phyloP scores from a whole-genome alignment of 2,329 filamentous ascomycete genomes.

The Atkinsonella texensis region DNA sequence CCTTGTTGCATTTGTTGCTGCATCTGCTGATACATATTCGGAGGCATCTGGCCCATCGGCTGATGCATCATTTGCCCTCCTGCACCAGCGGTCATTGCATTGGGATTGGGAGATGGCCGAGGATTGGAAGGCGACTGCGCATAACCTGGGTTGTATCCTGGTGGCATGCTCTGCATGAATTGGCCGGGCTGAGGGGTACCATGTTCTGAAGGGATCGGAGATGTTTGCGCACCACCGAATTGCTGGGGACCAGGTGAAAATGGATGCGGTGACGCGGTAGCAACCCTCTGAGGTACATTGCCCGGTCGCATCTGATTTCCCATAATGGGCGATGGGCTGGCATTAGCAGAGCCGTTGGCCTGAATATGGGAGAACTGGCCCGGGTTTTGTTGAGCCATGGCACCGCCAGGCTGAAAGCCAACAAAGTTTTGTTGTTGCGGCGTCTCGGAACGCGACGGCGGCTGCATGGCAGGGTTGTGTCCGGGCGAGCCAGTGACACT shows the following conservation, averaged over 20 bases:
- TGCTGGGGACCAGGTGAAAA: conserved; percentile 70
- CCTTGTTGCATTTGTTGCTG: conserved; percentile 28
- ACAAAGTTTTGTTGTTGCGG: conserved; percentile 67
- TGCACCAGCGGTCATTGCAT: conserved; percentile 29
- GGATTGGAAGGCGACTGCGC: conserved; percentile 43
- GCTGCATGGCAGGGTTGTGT: conserved; percentile 60
- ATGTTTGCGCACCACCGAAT: conserved; percentile 54
- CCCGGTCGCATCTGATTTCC: conserved; percentile 63
- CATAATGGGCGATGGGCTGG: conserved; percentile 89
- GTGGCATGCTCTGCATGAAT: conserved; percentile 52
- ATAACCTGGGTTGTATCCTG: conserved; percentile 47
- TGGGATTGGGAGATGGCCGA: conserved; percentile 42
- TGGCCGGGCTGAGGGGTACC: conserved; percentile 62
- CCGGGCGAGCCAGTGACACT: conserved; percentile 72
- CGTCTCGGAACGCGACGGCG: conserved; percentile 82
- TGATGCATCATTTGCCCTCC: conserved; percentile 42
- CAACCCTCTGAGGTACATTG: conserved; percentile 66
- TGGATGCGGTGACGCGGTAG: conserved; percentile 84
- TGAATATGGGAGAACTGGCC: conserved; percentile 73
- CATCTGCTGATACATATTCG: conserved; percentile 25
- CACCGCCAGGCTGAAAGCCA: conserved; percentile 54
- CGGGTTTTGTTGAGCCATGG: conserved; percentile 49
- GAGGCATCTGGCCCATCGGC: conserved; percentile 38
- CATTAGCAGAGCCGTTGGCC: conserved; percentile 66
- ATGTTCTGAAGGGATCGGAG: conserved; percentile 66